Evolutionary conservation across 2,329 filamentous ascomycete genomes (phyloP).

Genomic region (Xylaria sp.): DNA sequence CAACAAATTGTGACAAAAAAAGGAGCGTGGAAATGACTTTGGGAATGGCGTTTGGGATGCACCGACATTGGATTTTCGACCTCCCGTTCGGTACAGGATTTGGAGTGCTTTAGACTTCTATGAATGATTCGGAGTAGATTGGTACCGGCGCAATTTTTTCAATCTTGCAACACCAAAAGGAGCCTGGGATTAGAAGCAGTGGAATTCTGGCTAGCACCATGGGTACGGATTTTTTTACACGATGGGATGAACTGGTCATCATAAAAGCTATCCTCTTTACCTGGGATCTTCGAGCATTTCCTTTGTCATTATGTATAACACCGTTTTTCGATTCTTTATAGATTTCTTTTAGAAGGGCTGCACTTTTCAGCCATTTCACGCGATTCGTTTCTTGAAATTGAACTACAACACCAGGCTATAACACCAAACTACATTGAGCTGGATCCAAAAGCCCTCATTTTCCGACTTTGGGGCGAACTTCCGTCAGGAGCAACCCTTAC

Average conservation of each 20-base stretch:
- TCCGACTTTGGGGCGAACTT: background rate
- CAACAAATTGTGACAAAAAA: background rate
- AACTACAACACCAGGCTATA: background rate
- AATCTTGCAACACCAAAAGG: slow-evolving; percentile 11
- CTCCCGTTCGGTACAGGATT: slow-evolving; percentile 4
- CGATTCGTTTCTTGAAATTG: background rate
- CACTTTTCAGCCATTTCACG: slow-evolving; percentile 13
- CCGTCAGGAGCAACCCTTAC: background rate
- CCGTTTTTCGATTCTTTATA: slow-evolving; percentile 28
- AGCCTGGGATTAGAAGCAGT: background rate
- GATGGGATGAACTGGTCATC: slow-evolving; percentile 14
- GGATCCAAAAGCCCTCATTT: background rate
- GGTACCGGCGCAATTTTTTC: slow-evolving; percentile 27
- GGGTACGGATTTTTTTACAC: slow-evolving; percentile 12
- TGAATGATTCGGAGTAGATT: slow-evolving; percentile 25
- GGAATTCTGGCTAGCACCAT: background rate
- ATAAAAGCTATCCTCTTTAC: slow-evolving; percentile 14
- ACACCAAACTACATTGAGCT: background rate
- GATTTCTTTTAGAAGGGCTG: slow-evolving; percentile 30
- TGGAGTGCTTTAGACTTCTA: slow-evolving; percentile 21
- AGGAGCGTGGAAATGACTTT: slow-evolving; percentile 16
- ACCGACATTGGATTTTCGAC: slow-evolving; percentile 13
- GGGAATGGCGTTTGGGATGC: slow-evolving; percentile 31
- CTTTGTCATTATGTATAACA: slow-evolving; percentile 30
- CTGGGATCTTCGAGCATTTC: slow-evolving; percentile 11